Evolutionary conservation across 1,284 basidiomycete species (phyloP).

Genomic region (Fomitopsis palustris): DNA sequence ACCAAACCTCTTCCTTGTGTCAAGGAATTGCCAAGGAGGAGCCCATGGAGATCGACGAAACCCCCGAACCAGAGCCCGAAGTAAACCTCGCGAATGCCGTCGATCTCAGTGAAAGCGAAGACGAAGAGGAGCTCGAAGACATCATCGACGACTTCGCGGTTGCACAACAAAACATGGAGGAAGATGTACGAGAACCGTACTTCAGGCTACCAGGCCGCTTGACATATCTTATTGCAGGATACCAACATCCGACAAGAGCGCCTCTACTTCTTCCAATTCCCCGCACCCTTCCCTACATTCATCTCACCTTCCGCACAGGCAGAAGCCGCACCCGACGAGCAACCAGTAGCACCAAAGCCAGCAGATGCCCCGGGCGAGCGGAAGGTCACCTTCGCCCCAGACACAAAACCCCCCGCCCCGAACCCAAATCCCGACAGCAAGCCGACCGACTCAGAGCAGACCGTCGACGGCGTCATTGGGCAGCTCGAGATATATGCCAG

Average conservation of each 20-base stretch:
- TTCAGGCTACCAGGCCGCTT: slow-evolving; percentile 5
- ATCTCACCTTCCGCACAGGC: slow-evolving; percentile 25
- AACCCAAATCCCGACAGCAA: slow-evolving; percentile 17
- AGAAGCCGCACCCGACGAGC: slow-evolving; percentile 33
- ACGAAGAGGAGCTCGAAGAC: slow-evolving; percentile 83
- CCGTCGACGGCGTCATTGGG: slow-evolving; percentile 77
- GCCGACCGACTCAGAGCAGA: slow-evolving; percentile 33
- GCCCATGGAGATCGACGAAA: slow-evolving; percentile 32
- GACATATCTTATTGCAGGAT: slow-evolving; percentile 33
- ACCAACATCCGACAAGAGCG: slow-evolving; percentile 52
- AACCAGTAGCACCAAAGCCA: slow-evolving; percentile 16
- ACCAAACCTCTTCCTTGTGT: not conserved
- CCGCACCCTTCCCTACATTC: slow-evolving; percentile 84
- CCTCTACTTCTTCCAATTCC: slow-evolving; percentile 93
- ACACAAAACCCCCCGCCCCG: slow-evolving; percentile 44
- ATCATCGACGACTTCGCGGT: slow-evolving; percentile 78
- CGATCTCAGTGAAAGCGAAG: slow-evolving; percentile 81
- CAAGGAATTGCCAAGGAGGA: slow-evolving; percentile 16
- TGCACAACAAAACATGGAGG: slow-evolving; percentile 29
- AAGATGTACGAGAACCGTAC: slow-evolving; percentile 31
- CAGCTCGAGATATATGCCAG: slow-evolving; percentile 80
- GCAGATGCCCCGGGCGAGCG: slow-evolving; percentile 15
- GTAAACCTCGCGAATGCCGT: slow-evolving; percentile 71
- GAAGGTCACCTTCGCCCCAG: slow-evolving; percentile 58
- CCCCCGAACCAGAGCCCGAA: slow-evolving; percentile 32